A percentile compares a stretch with the other conserved stretches of the same genome.
These are phyloP conservation scores for Solanum dulcamara DNA, from an alignment of 257 asterid species.

Conservation along the genomic window DNA sequence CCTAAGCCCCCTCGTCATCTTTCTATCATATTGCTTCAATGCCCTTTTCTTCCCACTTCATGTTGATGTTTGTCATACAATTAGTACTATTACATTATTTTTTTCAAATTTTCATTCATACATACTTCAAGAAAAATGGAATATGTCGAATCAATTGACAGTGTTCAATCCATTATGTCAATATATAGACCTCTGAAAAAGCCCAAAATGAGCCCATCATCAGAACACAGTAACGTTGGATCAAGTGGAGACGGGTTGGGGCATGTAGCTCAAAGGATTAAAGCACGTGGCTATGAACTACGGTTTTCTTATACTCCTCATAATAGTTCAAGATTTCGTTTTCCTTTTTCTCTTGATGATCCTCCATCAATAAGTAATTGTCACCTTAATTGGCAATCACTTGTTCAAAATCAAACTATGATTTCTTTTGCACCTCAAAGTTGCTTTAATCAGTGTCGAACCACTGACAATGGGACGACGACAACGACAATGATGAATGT, in stretches of 20 bases:
- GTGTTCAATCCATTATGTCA: background rate
- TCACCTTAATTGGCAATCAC: background rate
- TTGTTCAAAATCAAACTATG: slow-evolving; percentile 8
- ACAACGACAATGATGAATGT: background rate
- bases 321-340: slow-evolving; percentile 11
- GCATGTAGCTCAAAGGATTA: background rate
- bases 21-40: background rate
- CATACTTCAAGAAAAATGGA: background rate
- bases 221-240: background rate
- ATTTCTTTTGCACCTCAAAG: slow-evolving; percentile 19
- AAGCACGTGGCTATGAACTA: background rate
- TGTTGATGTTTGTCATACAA: background rate
- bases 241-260: background rate
- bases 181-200: slow-evolving; percentile 5
- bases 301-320: background rate
- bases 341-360: slow-evolving; percentile 24
- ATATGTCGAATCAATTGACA: background rate
- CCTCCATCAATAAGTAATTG: background rate
- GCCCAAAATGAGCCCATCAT: background rate
- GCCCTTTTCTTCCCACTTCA: background rate
- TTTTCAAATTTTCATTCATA: background rate
- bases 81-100: too few species aligned
- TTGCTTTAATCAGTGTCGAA: background rate
- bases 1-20: background rate
- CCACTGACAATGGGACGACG: background rate